Conservation (phyloP, 2,329 filamentous ascomycete genomes). For the Botrytis fragariae region DNA sequence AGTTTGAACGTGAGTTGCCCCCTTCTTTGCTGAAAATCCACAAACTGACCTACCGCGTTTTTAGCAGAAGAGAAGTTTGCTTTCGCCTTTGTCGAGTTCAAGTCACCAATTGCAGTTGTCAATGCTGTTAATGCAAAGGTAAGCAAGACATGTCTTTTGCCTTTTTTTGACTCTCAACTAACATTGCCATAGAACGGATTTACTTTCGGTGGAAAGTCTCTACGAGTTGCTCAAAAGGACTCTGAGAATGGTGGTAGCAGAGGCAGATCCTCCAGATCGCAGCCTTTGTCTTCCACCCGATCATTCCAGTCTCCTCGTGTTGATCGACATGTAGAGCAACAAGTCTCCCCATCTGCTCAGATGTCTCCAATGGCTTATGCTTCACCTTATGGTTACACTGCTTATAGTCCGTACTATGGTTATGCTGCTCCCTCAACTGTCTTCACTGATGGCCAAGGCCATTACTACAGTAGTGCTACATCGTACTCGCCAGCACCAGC, state of each 20-base stretch:
- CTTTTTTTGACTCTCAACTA: neutral
- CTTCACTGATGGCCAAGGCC: constrained; percentile 27
- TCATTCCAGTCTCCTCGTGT: constrained; percentile 26
- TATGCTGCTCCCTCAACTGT: constrained; percentile 18
- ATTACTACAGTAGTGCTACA: constrained; percentile 25
- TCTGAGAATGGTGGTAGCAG: constrained; percentile 27
- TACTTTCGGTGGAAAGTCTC: constrained; percentile 28
- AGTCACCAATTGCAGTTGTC: constrained; percentile 26
- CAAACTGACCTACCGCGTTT: constrained; percentile 22
- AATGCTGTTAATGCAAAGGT: constrained; percentile 32
- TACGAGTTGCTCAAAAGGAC: constrained; percentile 37
- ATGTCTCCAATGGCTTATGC: constrained; percentile 25
- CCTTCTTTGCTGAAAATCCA: constrained; percentile 1
- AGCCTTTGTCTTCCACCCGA: constrained; percentile 14
- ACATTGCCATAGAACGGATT: constrained; percentile 29
- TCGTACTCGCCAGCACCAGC: constrained; percentile 22
- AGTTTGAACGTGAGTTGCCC: constrained; percentile 31
- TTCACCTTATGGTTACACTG: constrained; percentile 23
- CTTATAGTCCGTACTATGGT: constrained; percentile 23
- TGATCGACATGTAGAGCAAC: constrained; percentile 21
- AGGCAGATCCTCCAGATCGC: constrained; percentile 18
- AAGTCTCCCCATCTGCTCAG: constrained; percentile 23
- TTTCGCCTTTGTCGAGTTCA: constrained; percentile 41
- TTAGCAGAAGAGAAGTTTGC: constrained; percentile 35
- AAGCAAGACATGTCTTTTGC: constrained; percentile 5